A percentile compares a stretch with the other conserved stretches of the same genome.
These are phyloP conservation scores for Naganishia cerealis DNA, from an alignment of 1,284 basidiomycete species.

Conservation along the genomic window DNA sequence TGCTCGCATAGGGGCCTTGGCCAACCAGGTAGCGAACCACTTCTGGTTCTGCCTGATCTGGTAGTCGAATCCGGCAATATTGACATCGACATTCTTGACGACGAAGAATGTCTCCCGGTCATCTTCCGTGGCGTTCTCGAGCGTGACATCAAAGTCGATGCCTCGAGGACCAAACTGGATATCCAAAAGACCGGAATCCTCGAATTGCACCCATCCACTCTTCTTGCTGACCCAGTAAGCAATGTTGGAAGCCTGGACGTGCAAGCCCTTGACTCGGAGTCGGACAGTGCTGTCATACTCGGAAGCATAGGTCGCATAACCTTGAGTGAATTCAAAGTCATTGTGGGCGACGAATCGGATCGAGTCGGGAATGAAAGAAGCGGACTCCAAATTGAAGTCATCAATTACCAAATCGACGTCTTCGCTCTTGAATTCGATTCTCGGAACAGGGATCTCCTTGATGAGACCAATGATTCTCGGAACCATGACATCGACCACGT, in stretches of 20 bases:
- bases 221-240: constrained; percentile 56
- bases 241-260: constrained; percentile 55
- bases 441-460: constrained; percentile 56
- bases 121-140: constrained; percentile 55
- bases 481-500: constrained; percentile 54
- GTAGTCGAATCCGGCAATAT: constrained; percentile 52
- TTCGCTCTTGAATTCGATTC: constrained; percentile 55
- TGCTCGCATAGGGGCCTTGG: constrained; percentile 46
- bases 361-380: constrained; percentile 56
- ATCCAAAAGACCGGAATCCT: constrained; percentile 56
- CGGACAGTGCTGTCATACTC: constrained; percentile 54
- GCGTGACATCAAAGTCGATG: constrained; percentile 54
- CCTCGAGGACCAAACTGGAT: constrained; percentile 55
- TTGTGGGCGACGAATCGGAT: constrained; percentile 55
- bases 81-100: constrained; percentile 56
- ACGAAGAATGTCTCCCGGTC: constrained; percentile 57
- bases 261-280: constrained; percentile 54
- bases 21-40: constrained; percentile 50
- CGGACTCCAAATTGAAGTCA: constrained; percentile 53
- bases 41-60: constrained; percentile 47
- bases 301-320: constrained; percentile 54
- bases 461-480: constrained; percentile 54
- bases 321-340: constrained; percentile 55
- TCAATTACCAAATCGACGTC: constrained; percentile 55
- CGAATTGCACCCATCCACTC: constrained; percentile 50